Conservation (phyloP, 2,329 filamentous ascomycete genomes). For the Grosmannia clavigera region DNA sequence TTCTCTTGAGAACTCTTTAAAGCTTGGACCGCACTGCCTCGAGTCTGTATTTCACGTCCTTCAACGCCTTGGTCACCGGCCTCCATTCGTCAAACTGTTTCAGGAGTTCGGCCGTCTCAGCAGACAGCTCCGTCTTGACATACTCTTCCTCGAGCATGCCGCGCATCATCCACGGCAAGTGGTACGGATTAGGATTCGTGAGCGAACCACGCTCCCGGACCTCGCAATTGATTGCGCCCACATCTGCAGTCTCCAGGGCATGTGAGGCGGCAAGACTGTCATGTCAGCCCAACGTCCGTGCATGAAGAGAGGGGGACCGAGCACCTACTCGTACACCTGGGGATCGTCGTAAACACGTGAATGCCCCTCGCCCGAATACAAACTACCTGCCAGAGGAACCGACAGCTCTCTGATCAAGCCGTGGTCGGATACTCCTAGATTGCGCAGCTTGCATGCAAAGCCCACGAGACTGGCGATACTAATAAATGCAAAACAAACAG, state of each 20-base stretch:
- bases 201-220: slow-evolving; percentile 39
- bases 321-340: slow-evolving; percentile 54
- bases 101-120: slow-evolving; percentile 70
- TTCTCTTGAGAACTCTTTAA: slow-evolving; percentile 17
- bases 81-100: slow-evolving; percentile 89
- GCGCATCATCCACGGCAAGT: slow-evolving; percentile 90
- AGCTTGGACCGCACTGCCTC: slow-evolving; percentile 85
- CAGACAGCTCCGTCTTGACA: slow-evolving; percentile 66
- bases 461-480: slow-evolving; percentile 80
- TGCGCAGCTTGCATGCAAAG: slow-evolving; percentile 86
- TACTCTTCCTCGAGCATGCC: slow-evolving; percentile 85
- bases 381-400: slow-evolving; percentile 72
- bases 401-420: slow-evolving; percentile 86
- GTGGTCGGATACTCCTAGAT: slow-evolving; percentile 85
- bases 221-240: slow-evolving; percentile 34
- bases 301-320: not conserved
- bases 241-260: slow-evolving; percentile 55
- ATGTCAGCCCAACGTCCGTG: not conserved
- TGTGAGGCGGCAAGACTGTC: slow-evolving; percentile 54
- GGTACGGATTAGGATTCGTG: slow-evolving; percentile 64
- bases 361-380: slow-evolving; percentile 89
- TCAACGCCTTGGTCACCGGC: slow-evolving; percentile 76
- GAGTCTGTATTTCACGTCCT: slow-evolving; percentile 89
- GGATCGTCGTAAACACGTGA: slow-evolving; percentile 85
- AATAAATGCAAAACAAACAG: not conserved